These are phyloP conservation scores for Saksenaea oblongispora DNA, from an alignment of 371 early-diverging fungal genomes.

Conservation along the genomic window DNA sequence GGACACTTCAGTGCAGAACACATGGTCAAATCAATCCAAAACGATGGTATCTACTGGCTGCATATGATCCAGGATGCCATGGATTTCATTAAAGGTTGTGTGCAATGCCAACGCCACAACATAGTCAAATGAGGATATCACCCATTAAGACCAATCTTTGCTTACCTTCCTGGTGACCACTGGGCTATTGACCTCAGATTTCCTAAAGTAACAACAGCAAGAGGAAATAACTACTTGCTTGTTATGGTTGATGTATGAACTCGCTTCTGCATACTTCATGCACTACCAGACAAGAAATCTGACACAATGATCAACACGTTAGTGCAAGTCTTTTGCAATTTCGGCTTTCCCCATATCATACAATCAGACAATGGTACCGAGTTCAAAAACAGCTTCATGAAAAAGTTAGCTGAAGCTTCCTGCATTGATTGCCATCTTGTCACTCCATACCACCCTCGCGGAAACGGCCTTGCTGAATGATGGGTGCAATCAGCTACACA, in stretches of 20 bases:
- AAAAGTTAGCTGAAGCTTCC: not conserved
- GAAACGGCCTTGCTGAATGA: constrained; percentile 29
- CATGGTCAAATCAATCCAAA: constrained; percentile 10
- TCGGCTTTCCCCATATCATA: constrained; percentile 23
- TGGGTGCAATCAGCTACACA: constrained; percentile 16
- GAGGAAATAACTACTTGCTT: constrained; percentile 14
- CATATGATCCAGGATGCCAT: constrained; percentile 21
- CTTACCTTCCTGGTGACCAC: constrained; percentile 22
- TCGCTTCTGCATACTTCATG: constrained; percentile 16
- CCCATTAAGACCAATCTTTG: constrained; percentile 18
- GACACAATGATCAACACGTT: constrained; percentile 12
- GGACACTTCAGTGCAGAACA: constrained; percentile 23
- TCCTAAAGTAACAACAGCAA: constrained; percentile 11
- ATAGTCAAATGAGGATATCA: constrained; percentile 15
- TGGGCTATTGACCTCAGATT: constrained; percentile 29
- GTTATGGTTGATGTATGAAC: constrained; percentile 26
- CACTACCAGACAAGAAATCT: constrained; percentile 18
- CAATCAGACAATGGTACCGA: constrained; percentile 31
- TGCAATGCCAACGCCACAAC: constrained; percentile 16
- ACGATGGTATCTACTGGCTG: constrained; percentile 15
- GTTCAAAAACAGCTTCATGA: constrained; percentile 16
- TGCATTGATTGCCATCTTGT: constrained; percentile 19
- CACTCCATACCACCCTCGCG: constrained; percentile 22
- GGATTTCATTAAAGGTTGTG: constrained; percentile 11
- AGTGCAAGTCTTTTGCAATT: constrained; percentile 15